phyloP scores from a whole-genome alignment of 1,139 yeast species.

The Debaryomycetaceae sp. region DNA sequence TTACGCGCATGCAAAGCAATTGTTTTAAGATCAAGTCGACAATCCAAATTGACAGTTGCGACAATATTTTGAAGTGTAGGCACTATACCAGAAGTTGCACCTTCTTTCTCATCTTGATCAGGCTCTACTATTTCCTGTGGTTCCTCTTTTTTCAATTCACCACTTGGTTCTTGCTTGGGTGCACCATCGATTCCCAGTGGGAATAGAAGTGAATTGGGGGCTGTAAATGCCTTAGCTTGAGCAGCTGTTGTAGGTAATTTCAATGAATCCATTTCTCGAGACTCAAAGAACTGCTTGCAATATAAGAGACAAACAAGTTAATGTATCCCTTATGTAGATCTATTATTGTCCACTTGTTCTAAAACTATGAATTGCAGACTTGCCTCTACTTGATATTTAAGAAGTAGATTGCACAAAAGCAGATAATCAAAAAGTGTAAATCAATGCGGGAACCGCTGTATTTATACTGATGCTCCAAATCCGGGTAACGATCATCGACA shows the following conservation, averaged over 20 bases:
- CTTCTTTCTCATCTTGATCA: conserved; percentile 54
- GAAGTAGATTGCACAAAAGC: conserved; percentile 3
- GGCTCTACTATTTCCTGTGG: conserved; percentile 32
- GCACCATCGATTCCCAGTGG: conserved; percentile 42
- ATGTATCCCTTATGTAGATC: conserved; percentile 34
- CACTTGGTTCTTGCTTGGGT: conserved; percentile 8
- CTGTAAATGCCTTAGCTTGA: conserved; percentile 71
- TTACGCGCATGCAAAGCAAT: conserved; percentile 98
- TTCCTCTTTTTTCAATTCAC: conserved; percentile 23
- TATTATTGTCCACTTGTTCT: conserved; percentile 2
- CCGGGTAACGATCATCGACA: conserved; percentile 5
- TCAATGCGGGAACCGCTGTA: conserved; percentile 1
- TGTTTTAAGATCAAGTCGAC: conserved; percentile 92
- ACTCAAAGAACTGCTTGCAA: conserved; percentile 3
- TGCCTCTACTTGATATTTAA: background rate
- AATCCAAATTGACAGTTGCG: conserved; percentile 95
- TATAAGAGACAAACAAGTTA: conserved; percentile 36
- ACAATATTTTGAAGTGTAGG: conserved; percentile 97
- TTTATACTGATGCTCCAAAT: conserved; percentile 3
- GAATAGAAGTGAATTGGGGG: conserved; percentile 61
- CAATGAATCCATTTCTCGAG: conserved; percentile 58
- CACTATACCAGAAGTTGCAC: conserved; percentile 85
- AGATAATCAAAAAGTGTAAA: background rate
- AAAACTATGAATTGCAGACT: background rate
- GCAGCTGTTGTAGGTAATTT: conserved; percentile 81